Evolutionary conservation across 371 early-diverging fungal species (phyloP), one percentile per base, ranked within the genome.

Genomic region (Zychaea mexicana): DNA sequence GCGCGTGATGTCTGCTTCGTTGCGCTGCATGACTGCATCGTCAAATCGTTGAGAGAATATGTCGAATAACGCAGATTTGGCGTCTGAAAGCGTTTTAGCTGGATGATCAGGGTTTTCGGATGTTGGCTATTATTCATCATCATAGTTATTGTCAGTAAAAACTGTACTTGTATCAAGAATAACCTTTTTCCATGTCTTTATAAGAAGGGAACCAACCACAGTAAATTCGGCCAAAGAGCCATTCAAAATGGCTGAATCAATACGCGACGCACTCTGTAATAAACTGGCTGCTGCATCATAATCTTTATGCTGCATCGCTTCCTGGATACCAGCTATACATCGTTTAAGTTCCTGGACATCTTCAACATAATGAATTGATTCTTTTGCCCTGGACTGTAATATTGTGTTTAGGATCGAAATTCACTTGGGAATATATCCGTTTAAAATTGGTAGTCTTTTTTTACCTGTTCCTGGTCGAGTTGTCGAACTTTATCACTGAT

Each of bases 401-500:
- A 24, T n/a, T n/a, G n/a, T n/a, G n/a, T n/a, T n/a, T n/a, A n/a
- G n/a, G n/a, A n/a, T n/a, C n/a, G n/a, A n/a, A n/a, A n/a, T n/a
- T n/a, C n/a, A n/a, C n/a, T n/a, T n/a, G n/a, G n/a, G n/a, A n/a
- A n/a, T n/a, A n/a, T n/a, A n/a, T n/a, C n/a, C n/a, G n/a, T n/a
- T n/a, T n/a, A n/a, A n/a, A n/a, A n/a, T n/a, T n/a, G n/a, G n/a
- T n/a, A n/a, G n/a, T n/a, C 15, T n/a, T 46, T 49, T 8, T 49
- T 24, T 47, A 77, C 77, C 72, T 88, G 92, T 64, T 95, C 93
- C 60, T 88, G 79, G 69, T 95, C 94, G 38, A 95, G 70, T 60
- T 90, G 89, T 33, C 95, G 78, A 33, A 95, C 94, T 70, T 90
- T 91, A 30, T 82, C 90, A 64, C 92, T 91, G 60, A 95, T 94